Base-by-base conservation (phyloP, 1,139 yeast species). In the Dujonia santamariae region DNA sequence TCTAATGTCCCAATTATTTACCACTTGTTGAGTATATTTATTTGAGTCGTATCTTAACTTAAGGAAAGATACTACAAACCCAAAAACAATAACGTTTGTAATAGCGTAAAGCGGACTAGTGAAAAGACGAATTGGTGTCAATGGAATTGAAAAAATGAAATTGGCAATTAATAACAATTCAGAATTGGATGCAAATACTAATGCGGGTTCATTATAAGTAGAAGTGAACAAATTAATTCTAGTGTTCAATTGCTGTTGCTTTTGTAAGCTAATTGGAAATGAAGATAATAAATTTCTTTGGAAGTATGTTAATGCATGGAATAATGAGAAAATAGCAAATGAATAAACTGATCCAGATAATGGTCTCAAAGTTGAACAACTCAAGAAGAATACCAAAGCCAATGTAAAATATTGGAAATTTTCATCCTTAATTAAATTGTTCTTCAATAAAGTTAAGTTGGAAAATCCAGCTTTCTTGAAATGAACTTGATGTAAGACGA, bases 231-330 rank as follows among this genome's bases (percentile, higher is more conserved):
- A 48, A 24, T 54, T 51, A 35, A 73, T 67, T 6, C 22, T 26
- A 7, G 52, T 37, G 36, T 50, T 56, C 27, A 56, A 36, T 4
- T 31, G 25, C 34, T 56, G 59, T 40, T 59, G 58, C 6, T 39
- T 22, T 6, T 40, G 39, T 12, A 55, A 34, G 12, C 42, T 37
- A 11, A 52, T 31, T 7, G 62, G 52, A 14, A 51, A 45, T 12
- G 50, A 42, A 9, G 43, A 40, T 28, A 60, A 47, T 24, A 60
- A 40, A 36, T 57, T 54, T 30, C 51, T 46, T 35, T 67, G 72
- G 50, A 75, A 67, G 54, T 78, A 79, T 25, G 67, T 63, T 41
- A 77, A 54, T 17, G 71, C 57, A 54, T 79, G 85, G 61, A 79
- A 79, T 3, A 73, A 41, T 1, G 82, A 74, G 53, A 69, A 79